These are phyloP conservation scores for Gaillardinia entomophila DNA, from an alignment of 805 yeast genomes.

Conservation along the genomic window DNA sequence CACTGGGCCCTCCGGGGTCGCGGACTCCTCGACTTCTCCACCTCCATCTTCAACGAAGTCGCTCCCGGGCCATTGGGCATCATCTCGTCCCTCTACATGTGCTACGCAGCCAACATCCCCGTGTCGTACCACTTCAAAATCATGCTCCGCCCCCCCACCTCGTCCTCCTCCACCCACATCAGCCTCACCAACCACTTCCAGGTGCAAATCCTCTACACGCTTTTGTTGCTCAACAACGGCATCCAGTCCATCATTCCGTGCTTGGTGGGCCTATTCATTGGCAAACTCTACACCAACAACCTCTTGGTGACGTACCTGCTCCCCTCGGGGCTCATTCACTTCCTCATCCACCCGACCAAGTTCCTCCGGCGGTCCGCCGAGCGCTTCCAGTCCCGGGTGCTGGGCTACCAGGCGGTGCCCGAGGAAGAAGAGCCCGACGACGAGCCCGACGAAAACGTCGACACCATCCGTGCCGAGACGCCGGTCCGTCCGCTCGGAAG, in stretches of 20 bases:
- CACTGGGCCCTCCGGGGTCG: slow-evolving; percentile 13
- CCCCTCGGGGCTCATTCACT: slow-evolving; percentile 19
- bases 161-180: slow-evolving; percentile 8
- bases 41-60: slow-evolving; percentile 28
- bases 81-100: slow-evolving; percentile 32
- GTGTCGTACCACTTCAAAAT: slow-evolving; percentile 30
- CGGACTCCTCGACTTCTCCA: slow-evolving; percentile 9
- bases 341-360: slow-evolving; percentile 22
- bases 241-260: slow-evolving; percentile 31
- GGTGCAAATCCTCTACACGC: slow-evolving; percentile 29
- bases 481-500: slow-evolving; percentile 58
- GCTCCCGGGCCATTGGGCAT: slow-evolving; percentile 37
- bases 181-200: slow-evolving; percentile 34
- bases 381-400: background rate
- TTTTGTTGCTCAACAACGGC: slow-evolving; percentile 41
- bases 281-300: slow-evolving; percentile 37
- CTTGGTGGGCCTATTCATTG: slow-evolving; percentile 37
- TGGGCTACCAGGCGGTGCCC: background rate
- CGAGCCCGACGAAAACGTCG: slow-evolving; percentile 10
- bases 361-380: slow-evolving; percentile 1
- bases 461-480: slow-evolving; percentile 44
- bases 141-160: slow-evolving; percentile 16
- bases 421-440: slow-evolving; percentile 18
- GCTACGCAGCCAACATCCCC: slow-evolving; percentile 30
- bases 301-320: slow-evolving; percentile 34